phyloP scores from a whole-genome alignment of 2,329 filamentous ascomycete genomes.

The Aspergillus hiratsukae region DNA sequence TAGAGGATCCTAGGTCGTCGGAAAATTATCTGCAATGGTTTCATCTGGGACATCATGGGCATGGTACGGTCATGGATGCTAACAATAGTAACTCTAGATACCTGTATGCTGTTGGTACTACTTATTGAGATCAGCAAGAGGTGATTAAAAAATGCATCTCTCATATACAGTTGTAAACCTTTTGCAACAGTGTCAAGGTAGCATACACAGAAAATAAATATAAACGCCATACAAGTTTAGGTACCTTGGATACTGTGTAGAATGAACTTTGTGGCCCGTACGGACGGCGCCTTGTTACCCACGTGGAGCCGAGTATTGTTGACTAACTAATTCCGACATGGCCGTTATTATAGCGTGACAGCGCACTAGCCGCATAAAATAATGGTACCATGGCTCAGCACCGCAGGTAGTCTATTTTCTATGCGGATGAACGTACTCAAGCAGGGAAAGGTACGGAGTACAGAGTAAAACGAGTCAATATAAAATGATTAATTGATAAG shows the following conservation, averaged over 20 bases:
- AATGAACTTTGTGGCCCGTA: not conserved
- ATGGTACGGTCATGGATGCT: not conserved
- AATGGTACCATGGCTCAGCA: not conserved
- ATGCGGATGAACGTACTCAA: not conserved
- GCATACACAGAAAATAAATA: not conserved
- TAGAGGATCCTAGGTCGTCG: not conserved
- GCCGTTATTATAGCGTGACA: not conserved
- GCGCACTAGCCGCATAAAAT: not conserved
- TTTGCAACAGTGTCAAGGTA: not conserved
- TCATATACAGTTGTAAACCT: not conserved
- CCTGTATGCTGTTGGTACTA: not conserved
- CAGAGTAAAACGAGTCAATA: not conserved
- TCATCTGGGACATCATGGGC: not conserved
- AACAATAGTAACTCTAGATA: not conserved
- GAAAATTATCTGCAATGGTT: not conserved
- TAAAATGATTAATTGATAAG: not conserved
- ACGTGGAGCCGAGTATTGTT: not conserved
- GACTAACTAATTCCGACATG: not conserved
- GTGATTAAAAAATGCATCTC: not conserved
- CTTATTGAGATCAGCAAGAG: not conserved
- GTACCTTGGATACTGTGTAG: no score
- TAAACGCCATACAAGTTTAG: no score
- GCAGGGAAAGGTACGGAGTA: not conserved
- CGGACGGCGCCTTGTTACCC: not conserved
- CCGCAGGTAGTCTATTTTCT: not conserved